Percentiles rank a stretch among this genome's conserved stretches.
These are phyloP conservation scores for Nemania sp. DNA, from an alignment of 2,329 filamentous ascomycete species.

Conservation along the genomic window DNA sequence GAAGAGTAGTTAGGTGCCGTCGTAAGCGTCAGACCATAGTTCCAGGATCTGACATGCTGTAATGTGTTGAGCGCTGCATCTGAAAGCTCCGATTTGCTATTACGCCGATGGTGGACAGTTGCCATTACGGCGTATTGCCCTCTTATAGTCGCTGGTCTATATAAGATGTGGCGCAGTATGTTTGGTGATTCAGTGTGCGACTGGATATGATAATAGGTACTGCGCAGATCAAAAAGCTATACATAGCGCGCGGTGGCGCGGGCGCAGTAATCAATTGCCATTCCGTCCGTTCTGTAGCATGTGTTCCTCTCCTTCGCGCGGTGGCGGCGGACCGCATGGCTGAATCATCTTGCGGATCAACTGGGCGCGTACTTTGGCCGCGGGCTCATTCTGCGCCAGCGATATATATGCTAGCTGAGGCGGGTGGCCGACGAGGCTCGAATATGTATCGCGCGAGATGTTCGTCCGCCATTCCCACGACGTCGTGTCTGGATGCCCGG, in stretches of 20 bases:
- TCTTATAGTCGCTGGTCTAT: too few species aligned
- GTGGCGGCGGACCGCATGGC: constrained; percentile 60
- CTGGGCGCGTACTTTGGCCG: constrained; percentile 76
- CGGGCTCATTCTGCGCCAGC: constrained; percentile 82
- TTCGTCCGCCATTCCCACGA: constrained; percentile 98
- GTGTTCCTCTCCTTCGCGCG: constrained; percentile 53
- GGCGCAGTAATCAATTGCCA: constrained; percentile 17
- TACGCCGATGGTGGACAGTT: too few species aligned
- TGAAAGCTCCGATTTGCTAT: too few species aligned
- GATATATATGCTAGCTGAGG: constrained; percentile 86
- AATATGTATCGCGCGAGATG: constrained; percentile 89
- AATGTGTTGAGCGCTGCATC: too few species aligned
- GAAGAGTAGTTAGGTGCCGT: constrained; percentile 1
- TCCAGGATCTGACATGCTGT: too few species aligned
- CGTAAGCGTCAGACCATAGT: neutral
- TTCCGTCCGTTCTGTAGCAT: constrained; percentile 20
- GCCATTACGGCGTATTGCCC: too few species aligned
- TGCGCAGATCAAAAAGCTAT: too few species aligned
- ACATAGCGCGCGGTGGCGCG: too few species aligned
- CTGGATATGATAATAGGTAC: too few species aligned
- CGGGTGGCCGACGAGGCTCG: constrained; percentile 86
- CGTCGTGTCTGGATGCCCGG: constrained; percentile 93
- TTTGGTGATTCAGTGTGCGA: too few species aligned
- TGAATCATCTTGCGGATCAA: constrained; percentile 81
- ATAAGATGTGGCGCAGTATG: too few species aligned